Evolutionary conservation across 257 asterid species (phyloP), one percentile per base, ranked within the genome.

Genomic region (Gentiana dahurica): DNA sequence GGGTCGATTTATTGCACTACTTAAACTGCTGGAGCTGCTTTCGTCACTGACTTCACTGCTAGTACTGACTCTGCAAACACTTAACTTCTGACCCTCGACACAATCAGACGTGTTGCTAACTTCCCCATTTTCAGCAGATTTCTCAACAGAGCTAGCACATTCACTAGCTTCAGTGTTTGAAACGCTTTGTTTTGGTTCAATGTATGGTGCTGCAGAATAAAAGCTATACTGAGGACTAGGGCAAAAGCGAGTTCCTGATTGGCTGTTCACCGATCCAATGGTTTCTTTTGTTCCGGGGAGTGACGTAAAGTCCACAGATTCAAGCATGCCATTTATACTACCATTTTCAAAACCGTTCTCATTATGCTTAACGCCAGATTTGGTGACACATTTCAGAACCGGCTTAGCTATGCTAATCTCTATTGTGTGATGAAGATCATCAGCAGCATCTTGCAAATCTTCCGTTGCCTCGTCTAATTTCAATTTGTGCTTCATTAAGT

Each of bases 41-140:
- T 81, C 85, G 41, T 78, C 85, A 39, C 88, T 81, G 52, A 75
- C 32, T 11, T 81, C 85, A 62, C 85, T 81, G 55, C 77, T 78
- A 1, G 85, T 78, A 55, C 85, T 78, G 53, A 64, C 84, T 71
- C 84, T 64, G 33, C 73, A 66, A 43, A 69, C 63, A 58, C 87
- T 77, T 4, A 71, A 66, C 60, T 81, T 81, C 63, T 76, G 62
- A 67, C 80, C 70, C 73, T 75, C 87, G 34, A 68, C 74, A 53
- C 71, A 52, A 55, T 77, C 84, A 34, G 56, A 72, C 2, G 79
- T 71, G 63, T 74, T 74, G 67, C 77, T 61, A 43, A 64, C 70
- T 55, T 81, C 82, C 33, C 75, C 79, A 63, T 77, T 77, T 67
- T 75, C 81, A 67, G 69, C 78, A 32, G 75, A 80, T 71, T 80